Conservation (phyloP, 148 eudicot species). For the Rhododendron molle region DNA sequence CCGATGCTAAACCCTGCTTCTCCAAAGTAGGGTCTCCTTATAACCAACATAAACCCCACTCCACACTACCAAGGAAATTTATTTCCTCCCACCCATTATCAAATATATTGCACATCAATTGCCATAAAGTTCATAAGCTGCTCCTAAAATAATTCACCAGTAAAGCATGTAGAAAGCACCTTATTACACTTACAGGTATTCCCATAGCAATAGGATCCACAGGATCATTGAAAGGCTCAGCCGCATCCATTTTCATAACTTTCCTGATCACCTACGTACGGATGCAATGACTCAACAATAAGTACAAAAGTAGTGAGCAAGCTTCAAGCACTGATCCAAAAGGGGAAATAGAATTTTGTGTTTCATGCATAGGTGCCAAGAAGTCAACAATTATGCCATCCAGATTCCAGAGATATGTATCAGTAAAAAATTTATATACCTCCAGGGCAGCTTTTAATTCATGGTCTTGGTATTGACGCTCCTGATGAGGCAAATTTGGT, state of each 20-base stretch:
- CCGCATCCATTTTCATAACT: conserved; percentile 71
- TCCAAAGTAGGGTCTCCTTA: background rate
- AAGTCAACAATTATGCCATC: background rate
- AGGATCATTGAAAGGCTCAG: conserved; percentile 68
- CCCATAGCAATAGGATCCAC: conserved; percentile 60
- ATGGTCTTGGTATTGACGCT: conserved; percentile 30
- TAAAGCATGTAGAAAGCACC: background rate
- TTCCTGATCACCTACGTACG: conserved; percentile 47
- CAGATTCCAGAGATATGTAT: background rate
- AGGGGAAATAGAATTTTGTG: background rate
- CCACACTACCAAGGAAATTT: too few relatives aligned
- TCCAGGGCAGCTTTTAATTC: conserved; percentile 55
- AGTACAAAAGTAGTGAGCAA: background rate
- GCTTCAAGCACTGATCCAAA: background rate
- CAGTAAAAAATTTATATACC: conserved; percentile 31
- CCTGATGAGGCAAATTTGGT: conserved; percentile 15
- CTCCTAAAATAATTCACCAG: background rate
- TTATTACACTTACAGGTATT: conserved; percentile 50
- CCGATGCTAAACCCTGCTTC: background rate
- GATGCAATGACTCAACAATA: background rate
- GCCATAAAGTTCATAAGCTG: background rate
- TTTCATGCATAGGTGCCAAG: background rate
- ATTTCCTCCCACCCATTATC: background rate
- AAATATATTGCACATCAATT: background rate
- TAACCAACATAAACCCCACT: background rate